phyloP scores from a whole-genome alignment of 441 rosid genomes.

The Adansonia grandidieri region DNA sequence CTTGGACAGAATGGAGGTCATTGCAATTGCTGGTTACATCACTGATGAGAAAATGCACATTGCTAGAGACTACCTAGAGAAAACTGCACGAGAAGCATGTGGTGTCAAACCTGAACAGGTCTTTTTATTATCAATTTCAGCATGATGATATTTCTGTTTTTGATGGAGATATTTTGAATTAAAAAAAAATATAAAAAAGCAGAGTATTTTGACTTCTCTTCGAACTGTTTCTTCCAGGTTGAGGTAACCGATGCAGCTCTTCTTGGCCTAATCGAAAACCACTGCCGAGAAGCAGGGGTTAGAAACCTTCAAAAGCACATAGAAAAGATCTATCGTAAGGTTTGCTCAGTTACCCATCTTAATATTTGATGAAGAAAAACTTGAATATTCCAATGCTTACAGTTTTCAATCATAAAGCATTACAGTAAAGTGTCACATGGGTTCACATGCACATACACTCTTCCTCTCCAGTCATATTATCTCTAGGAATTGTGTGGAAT shows the following conservation, averaged over 20 bases:
- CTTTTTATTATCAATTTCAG: slow-evolving; percentile 14
- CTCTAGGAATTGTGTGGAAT: not conserved
- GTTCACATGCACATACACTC: slow-evolving; percentile 4
- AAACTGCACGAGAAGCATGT: slow-evolving; percentile 79
- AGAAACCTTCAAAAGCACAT: slow-evolving; percentile 99
- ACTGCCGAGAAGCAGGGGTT: slow-evolving; percentile 99
- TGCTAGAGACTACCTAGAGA: slow-evolving; percentile 88
- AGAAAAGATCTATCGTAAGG: slow-evolving; percentile 99
- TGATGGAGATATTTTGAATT: not conserved
- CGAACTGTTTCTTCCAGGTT: slow-evolving; percentile 57
- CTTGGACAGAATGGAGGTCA: slow-evolving; percentile 97
- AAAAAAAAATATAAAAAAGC: too few species aligned
- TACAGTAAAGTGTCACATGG: not conserved
- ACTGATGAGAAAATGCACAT: slow-evolving; percentile 96
- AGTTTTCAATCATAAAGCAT: not conserved
- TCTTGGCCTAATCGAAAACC: slow-evolving; percentile 87
- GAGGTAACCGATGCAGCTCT: slow-evolving; percentile 92
- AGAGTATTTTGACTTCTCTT: not conserved
- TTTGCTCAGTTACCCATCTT: slow-evolving; percentile 35
- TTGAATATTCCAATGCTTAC: not conserved
- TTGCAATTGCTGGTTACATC: slow-evolving; percentile 85
- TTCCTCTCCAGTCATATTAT: not conserved
- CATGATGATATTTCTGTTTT: slow-evolving; percentile 12
- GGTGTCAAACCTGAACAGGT: slow-evolving; percentile 98
- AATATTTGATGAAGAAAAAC: not conserved